Base-by-base conservation (phyloP, 768 basidiomycete genomes). In the Suillus subluteus region DNA sequence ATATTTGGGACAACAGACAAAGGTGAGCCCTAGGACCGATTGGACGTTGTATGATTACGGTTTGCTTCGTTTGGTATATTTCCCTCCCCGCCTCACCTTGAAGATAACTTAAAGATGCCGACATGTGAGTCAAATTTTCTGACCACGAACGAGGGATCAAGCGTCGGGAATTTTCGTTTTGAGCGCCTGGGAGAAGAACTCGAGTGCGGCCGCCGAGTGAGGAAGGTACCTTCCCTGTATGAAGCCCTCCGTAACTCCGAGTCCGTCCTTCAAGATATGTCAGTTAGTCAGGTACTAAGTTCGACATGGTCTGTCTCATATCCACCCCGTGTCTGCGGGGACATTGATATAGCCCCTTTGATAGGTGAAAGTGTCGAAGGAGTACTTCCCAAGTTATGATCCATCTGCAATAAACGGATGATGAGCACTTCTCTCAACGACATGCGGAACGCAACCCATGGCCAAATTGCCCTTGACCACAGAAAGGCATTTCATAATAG, bases 181-280 rank as follows among this genome's bases (percentile, higher is more conserved):
- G 13, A 52, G 15, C 7, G 50, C 50, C 50, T 52, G 15, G 26
- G 50, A 52, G 38, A 62, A 62, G 21, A 43, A 62, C 21, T 35
- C 59, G n/a, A 62, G 59, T 62, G 38, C n/a, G n/a, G 18, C 18
- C 8, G 26, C 62, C 2, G 26, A 55, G 69, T 89, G 89, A 1
- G 89, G 89, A n/a, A 89, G 88, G 79, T 84, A 91, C 32, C 88
- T 83, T 78, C 83, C 80, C 2, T 78, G 75, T 52, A 88, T 68
- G 58, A 85, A 71, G 46, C 73, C 76, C 7, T 37, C 35, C 7
- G 35, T 37, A 37, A 9, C 71, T 15, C 40, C 26, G 26, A 26
- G 26, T 26, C 26, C 40, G 40, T 15, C 13, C 40, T 40, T 40
- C 26, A 35, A 12, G 37, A 56, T 40, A 18, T 6, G 68, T 38